Evolutionary conservation across 495 filamentous ascomycete genomes (phyloP), one percentile per base, ranked within the genome.

Genomic region (Penicillium bialowiezense): DNA sequence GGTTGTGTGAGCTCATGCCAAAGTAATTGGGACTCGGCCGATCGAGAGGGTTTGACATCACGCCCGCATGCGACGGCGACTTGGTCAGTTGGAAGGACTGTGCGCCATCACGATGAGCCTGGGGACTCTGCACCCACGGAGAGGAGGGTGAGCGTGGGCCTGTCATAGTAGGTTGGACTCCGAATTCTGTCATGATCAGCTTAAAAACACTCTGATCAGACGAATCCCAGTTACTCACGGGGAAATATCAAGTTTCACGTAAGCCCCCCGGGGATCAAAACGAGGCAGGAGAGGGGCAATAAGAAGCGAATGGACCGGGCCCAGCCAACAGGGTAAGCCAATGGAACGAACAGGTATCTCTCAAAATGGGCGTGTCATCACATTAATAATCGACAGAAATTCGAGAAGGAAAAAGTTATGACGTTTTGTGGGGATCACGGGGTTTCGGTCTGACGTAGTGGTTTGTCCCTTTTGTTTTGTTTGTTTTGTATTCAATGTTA

Each of bases 21-120:
- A 96, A 96, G 66, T 96, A 96, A 61, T 86, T 89, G 15, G 89
- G 86, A 60, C 86, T 89, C 15, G 85, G 63, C 5, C 76, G 66
- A 54, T 67, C 71, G 62, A n/a, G 67, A 69, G 51, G 67, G 64
- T 33, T 71, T 56, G 50, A 70, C 55, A 48, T 69, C 62, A 48
- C 59, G 55, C 64, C 74, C 71, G 43, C 20, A 14, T 64, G 67
- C 67, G 68, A 71, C 64, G 58, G 70, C 71, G 70, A 72, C 55
- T 59, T 54, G 58, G 58, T 42, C 34, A 63, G 33, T 48, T 70
- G 60, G 39, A 57, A 62, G 13, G 58, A 23, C 14, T 61, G 51
- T 14, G 44, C 28, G 29, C 52, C 32, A 39, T 21, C 54, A 33
- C 65, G 56, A 44, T 59, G 63, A 43, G 57, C 58, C 39, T 64